phyloP scores from a whole-genome alignment of 1,284 basidiomycete species.

The Puccinia novopanici region DNA sequence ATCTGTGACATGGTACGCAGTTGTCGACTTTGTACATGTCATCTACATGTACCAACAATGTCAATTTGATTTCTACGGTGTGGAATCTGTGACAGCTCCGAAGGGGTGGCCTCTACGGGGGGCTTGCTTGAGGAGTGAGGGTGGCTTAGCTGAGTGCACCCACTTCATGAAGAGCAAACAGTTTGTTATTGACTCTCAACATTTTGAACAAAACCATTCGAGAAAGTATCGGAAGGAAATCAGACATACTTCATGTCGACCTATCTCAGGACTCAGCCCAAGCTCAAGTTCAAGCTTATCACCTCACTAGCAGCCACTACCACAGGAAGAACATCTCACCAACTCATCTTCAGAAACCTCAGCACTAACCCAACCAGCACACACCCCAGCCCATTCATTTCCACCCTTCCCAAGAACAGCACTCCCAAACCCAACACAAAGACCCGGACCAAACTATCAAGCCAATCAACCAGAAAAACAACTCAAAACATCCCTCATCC shows the following conservation, averaged over 20 bases:
- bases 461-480: background rate
- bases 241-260: background rate
- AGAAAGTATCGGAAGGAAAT: background rate
- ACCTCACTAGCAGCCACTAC: background rate
- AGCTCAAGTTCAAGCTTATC: constrained; percentile 14
- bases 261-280: background rate
- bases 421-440: background rate
- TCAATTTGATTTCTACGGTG: too few relatives aligned
- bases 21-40: too few relatives aligned
- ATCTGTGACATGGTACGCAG: too few relatives aligned
- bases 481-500: background rate
- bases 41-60: too few relatives aligned
- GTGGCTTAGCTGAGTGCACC: background rate
- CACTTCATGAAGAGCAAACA: background rate
- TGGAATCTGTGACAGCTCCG: too few relatives aligned
- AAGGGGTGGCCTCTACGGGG: too few relatives aligned
- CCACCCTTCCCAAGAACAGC: background rate
- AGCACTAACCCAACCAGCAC: constrained; percentile 8
- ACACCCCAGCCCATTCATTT: background rate
- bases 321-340: background rate
- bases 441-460: background rate
- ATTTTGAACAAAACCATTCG: background rate
- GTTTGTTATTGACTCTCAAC: too few relatives aligned
- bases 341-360: background rate
- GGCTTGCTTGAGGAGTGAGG: background rate